These are phyloP conservation scores for Eruca vesicaria DNA, from an alignment of 441 rosid species.

Conservation along the genomic window DNA sequence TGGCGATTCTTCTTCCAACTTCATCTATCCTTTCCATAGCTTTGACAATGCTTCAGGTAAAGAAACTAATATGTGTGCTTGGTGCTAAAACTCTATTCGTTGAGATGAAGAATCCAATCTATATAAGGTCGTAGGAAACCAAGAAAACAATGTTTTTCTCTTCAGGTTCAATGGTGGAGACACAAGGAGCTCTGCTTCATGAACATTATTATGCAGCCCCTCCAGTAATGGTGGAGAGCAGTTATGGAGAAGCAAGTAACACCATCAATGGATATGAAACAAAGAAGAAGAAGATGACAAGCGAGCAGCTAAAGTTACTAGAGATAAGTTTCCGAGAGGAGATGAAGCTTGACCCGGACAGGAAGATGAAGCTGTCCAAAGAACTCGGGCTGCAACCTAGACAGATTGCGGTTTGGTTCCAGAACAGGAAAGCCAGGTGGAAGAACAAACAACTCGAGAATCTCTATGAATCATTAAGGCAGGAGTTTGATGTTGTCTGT, in stretches of 20 bases:
- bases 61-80: not conserved
- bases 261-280: slow-evolving; percentile 37
- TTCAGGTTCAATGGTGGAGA: slow-evolving; percentile 37
- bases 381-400: slow-evolving; percentile 88
- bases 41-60: slow-evolving; percentile 1
- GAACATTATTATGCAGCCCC: slow-evolving; percentile 12
- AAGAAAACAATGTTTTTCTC: slow-evolving; percentile 41
- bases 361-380: slow-evolving; percentile 79
- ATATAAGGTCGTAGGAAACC: not conserved
- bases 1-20: slow-evolving; percentile 27
- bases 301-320: slow-evolving; percentile 61
- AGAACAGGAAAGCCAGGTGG: slow-evolving; percentile 93
- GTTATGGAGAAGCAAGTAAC: slow-evolving; percentile 32
- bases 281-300: slow-evolving; percentile 78
- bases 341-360: slow-evolving; percentile 73
- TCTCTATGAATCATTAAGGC: slow-evolving; percentile 67
- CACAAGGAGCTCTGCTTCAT: slow-evolving; percentile 28
- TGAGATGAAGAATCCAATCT: slow-evolving; percentile 11
- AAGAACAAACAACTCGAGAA: slow-evolving; percentile 83
- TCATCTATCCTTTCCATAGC: slow-evolving; percentile 23
- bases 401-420: slow-evolving; percentile 95
- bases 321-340: slow-evolving; percentile 90
- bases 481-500: slow-evolving; percentile 57
- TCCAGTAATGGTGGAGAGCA: slow-evolving; percentile 31
- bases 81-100: not conserved